Conservation (phyloP, 345 rosid species). For the Conringia planisiliqua region DNA sequence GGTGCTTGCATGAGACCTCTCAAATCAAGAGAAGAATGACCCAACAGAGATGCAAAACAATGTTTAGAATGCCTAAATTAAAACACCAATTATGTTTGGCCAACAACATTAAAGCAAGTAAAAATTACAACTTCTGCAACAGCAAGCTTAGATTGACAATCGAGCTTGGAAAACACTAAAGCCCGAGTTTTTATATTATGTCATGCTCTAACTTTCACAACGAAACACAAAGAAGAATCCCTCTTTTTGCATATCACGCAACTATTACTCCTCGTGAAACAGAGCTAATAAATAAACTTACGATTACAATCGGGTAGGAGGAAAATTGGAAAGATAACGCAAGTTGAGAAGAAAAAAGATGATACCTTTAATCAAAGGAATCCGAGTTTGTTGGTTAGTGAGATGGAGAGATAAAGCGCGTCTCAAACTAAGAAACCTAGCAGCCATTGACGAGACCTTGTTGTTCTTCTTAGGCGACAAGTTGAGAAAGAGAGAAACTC, state of each 20-base stretch:
- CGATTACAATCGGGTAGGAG: background rate
- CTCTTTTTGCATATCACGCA: background rate
- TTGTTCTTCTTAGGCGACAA: conserved; percentile 12
- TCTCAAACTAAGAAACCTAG: conserved; percentile 31
- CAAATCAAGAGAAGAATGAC: background rate
- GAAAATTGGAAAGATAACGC: background rate
- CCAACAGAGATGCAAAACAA: background rate
- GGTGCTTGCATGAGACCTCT: background rate
- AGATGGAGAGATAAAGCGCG: conserved; percentile 29
- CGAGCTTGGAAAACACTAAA: background rate
- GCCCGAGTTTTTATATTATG: background rate
- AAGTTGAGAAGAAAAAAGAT: background rate
- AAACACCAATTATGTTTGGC: background rate
- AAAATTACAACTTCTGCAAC: background rate
- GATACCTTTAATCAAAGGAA: conserved; percentile 31
- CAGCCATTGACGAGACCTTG: conserved; percentile 20
- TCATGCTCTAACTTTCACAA: background rate
- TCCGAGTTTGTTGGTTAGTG: conserved; percentile 17
- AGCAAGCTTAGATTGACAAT: background rate
- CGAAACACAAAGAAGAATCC: background rate
- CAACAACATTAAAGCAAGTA: background rate
- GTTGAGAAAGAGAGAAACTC: background rate
- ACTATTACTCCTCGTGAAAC: background rate
- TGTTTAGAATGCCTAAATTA: no score
- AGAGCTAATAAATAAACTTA: background rate